Conservation (phyloP, 1,284 basidiomycete genomes). For the Papiliotrema laurentii region DNA sequence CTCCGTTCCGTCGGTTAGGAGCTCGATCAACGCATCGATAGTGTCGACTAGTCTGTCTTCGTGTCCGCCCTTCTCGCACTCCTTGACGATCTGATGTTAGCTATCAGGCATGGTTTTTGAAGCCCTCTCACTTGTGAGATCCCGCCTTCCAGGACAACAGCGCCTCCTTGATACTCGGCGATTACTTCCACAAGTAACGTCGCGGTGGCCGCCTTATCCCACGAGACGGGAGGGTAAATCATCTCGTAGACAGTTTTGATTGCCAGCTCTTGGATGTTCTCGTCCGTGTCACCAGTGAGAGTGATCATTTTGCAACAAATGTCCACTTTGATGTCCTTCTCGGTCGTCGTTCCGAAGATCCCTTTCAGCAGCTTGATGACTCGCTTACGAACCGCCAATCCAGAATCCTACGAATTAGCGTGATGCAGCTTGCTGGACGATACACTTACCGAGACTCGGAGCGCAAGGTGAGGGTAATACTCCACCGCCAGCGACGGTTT, state of each 20-base stretch:
- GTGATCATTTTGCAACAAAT: constrained; percentile 71
- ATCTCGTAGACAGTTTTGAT: constrained; percentile 82
- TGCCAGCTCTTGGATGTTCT: constrained; percentile 84
- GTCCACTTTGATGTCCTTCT: constrained; percentile 63
- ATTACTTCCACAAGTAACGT: constrained; percentile 79
- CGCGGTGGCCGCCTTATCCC: constrained; percentile 52
- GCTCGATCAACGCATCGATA: constrained; percentile 77
- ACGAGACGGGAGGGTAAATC: constrained; percentile 59
- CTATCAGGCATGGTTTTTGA: not conserved
- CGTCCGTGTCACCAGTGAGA: constrained; percentile 86
- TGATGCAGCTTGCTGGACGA: not conserved
- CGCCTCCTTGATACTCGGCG: constrained; percentile 71
- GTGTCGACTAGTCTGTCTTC: constrained; percentile 48
- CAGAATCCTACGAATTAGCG: constrained; percentile 64
- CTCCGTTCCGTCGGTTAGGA: constrained; percentile 67
- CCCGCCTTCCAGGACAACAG: constrained; percentile 77
- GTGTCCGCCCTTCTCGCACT: constrained; percentile 14
- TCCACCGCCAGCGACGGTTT: constrained; percentile 74
- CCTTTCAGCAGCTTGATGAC: constrained; percentile 88
- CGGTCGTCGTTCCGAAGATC: constrained; percentile 64
- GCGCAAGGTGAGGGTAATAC: constrained; percentile 80
- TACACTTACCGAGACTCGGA: constrained; percentile 71
- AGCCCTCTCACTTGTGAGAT: constrained; percentile 57
- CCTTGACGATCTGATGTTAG: constrained; percentile 10
- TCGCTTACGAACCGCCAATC: constrained; percentile 85